Base-by-base conservation (phyloP, 202 grass and related monocot genomes). In the Brachypodium distachyon region DNA sequence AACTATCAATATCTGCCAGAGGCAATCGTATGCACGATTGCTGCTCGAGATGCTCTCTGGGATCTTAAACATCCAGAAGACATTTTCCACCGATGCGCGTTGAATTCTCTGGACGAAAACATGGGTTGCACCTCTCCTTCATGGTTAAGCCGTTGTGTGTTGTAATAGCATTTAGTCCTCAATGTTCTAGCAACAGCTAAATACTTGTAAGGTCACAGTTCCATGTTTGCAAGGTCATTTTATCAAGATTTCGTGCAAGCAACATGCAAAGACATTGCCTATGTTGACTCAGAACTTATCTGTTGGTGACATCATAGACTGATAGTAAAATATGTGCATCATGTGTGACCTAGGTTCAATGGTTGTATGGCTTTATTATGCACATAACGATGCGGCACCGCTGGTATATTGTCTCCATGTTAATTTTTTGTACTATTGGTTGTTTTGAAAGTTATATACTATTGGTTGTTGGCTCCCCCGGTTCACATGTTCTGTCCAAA, bases 1-100 rank as follows among this genome's bases (percentile, higher is more conserved):
- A 97, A 89, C 79, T 97, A 22, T 89, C 85, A 14, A 85, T 93
- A 69, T 93, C 84, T 93, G 36, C 76, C 84, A 42, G 81, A 93
- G 3, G 84, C 91, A 50, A 90, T 93, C 26, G 80, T 82, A 38
- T 93, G 91, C 69, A 81, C 84, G 70, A 90, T 93, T 67, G 91
- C 91, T 51, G 91, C 87, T 59, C 82, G 84, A 77, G 91, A 93
- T 32, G 87, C 87, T 59, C 87, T 88, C 25, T 93, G 41, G 90
- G 12, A 47, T 76, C 22, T 63, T 48, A 27, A n/a, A n/a, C n/a
- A n/a, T n/a, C 40, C 19, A 56, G n/a, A 34, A 42, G 39, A 58
- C 8, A 0, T 13, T 32, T 43, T 14, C 33, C 3, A 37, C 11
- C 4, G 0, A 0, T 44, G 6, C 3, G 7, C 19, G 21, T 18